Evolutionary conservation across 2,329 filamentous ascomycete species (phyloP).

Genomic region (Chaetomiaceae sp.): DNA sequence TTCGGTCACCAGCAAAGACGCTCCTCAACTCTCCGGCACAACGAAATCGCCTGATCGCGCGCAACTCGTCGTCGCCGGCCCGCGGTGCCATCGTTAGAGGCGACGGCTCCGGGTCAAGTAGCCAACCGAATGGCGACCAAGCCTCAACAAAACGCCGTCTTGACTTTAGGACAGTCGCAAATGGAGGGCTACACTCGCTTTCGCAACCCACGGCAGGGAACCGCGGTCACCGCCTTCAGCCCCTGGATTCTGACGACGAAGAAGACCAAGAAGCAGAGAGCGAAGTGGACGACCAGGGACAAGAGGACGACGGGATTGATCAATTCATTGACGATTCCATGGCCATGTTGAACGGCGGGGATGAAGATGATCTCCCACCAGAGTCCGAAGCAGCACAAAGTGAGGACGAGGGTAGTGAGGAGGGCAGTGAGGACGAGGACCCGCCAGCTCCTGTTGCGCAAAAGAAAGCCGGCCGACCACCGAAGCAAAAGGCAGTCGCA

Average conservation of each 20-base stretch:
- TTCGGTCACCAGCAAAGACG: conserved; percentile 60
- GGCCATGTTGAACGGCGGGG: conserved; percentile 34
- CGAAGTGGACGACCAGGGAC: conserved; percentile 26
- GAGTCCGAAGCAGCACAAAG: conserved; percentile 28
- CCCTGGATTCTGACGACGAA: conserved; percentile 2
- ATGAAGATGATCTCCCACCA: conserved; percentile 21
- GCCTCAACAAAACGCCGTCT: conserved; percentile 48
- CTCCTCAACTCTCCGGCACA: conserved; percentile 56
- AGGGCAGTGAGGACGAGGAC: conserved; percentile 21
- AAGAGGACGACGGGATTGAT: conserved; percentile 30
- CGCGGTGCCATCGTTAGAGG: conserved; percentile 34
- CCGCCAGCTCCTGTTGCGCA: conserved; percentile 6
- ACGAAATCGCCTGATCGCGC: conserved; percentile 53
- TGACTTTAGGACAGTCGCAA: conserved; percentile 41
- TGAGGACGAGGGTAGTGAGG: conserved; percentile 26
- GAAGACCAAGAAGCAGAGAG: conserved; percentile 16
- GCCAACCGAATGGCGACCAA: conserved; percentile 28
- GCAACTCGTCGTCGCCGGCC: conserved; percentile 43
- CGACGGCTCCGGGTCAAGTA: conserved; percentile 13
- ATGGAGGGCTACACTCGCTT: conserved; percentile 21
- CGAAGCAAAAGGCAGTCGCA: conserved; percentile 11
- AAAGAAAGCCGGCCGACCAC: conserved; percentile 12
- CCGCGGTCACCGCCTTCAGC: conserved; percentile 11
- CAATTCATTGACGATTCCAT: conserved; percentile 38
- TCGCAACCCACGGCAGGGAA: conserved; percentile 27